Conservation (phyloP, 2,329 filamentous ascomycete genomes). For the Corynespora cassiicola region DNA sequence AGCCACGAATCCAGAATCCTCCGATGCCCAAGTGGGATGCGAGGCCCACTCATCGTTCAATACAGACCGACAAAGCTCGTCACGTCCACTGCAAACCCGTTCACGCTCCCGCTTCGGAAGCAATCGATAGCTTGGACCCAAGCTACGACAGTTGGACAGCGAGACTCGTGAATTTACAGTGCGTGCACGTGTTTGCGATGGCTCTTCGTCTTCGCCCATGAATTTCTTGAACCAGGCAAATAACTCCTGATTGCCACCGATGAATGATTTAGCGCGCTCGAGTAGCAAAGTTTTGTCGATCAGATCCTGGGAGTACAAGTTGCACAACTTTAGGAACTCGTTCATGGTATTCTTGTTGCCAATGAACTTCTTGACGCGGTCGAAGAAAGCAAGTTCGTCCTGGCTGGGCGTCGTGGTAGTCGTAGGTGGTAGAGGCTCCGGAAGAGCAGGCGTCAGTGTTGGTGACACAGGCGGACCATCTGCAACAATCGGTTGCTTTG, state of each 20-base stretch:
- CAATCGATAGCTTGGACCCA: constrained; percentile 92
- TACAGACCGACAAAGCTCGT: constrained; percentile 91
- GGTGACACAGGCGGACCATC: constrained; percentile 74
- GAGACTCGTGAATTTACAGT: constrained; percentile 85
- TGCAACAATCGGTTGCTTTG: constrained; percentile 65
- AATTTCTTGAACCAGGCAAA: constrained; percentile 87
- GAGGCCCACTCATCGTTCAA: constrained; percentile 99
- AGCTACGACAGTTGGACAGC: constrained; percentile 91
- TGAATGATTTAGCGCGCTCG: constrained; percentile 82
- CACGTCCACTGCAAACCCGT: constrained; percentile 90
- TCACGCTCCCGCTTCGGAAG: constrained; percentile 89
- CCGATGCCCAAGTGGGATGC: constrained; percentile 97
- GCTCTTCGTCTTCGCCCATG: constrained; percentile 74
- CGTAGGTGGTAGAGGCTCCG: constrained; percentile 82
- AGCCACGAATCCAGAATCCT: constrained; percentile 96
- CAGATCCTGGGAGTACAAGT: constrained; percentile 90
- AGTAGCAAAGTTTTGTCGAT: constrained; percentile 86
- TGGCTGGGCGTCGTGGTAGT: constrained; percentile 74
- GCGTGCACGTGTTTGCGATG: constrained; percentile 55
- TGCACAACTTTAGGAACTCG: constrained; percentile 96
- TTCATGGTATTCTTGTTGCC: constrained; percentile 91
- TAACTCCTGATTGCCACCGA: constrained; percentile 87
- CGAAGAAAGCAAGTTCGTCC: constrained; percentile 93
- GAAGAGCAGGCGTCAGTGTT: constrained; percentile 85
- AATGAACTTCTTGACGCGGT: constrained; percentile 95